These are phyloP conservation scores for Raffaelea ambrosiae DNA, from an alignment of 2,329 filamentous ascomycete genomes.

Conservation along the genomic window DNA sequence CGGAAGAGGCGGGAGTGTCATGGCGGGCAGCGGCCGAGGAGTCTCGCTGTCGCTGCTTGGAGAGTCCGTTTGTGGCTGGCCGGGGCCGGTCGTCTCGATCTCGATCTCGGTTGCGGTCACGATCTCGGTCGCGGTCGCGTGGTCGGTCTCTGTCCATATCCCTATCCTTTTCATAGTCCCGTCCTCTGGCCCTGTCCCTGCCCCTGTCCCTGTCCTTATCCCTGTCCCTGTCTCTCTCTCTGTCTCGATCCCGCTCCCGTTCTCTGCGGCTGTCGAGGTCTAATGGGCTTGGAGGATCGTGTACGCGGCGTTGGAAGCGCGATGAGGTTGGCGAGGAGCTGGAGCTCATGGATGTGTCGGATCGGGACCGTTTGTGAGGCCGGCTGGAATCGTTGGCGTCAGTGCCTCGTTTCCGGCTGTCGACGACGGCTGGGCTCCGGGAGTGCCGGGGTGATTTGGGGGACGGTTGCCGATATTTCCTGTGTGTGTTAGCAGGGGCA, in stretches of 20 bases:
- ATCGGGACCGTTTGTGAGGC: slow-evolving; percentile 36
- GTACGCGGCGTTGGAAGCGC: slow-evolving; percentile 4
- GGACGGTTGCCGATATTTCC: slow-evolving; percentile 15
- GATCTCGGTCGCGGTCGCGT: background rate
- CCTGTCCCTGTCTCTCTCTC: slow-evolving; percentile 1
- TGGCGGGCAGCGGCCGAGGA: too few species aligned
- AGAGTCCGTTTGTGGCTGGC: background rate
- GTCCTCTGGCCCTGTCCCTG: background rate
- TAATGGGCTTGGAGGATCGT: slow-evolving; percentile 10
- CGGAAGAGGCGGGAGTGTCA: slow-evolving; percentile 3
- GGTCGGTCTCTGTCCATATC: slow-evolving; percentile 1
- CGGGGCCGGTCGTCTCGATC: background rate
- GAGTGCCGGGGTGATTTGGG: slow-evolving; percentile 22
- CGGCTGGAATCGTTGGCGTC: slow-evolving; percentile 36
- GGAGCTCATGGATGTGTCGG: slow-evolving; percentile 22
- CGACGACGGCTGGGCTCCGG: slow-evolving; percentile 27
- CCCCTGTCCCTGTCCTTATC: background rate
- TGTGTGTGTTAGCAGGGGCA: slow-evolving; percentile 13
- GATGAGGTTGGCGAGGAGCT: slow-evolving; percentile 8
- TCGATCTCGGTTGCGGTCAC: background rate
- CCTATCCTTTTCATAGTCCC: background rate
- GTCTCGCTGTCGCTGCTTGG: background rate
- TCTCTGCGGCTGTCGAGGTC: slow-evolving; percentile 10
- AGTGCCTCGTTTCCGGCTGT: slow-evolving; percentile 36
- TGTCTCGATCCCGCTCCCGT: slow-evolving; percentile 4